Evolutionary conservation across 192 early-diverging fungal genomes (phyloP), one percentile per base, ranked within the genome.

Genomic region (Gonapodya sp.): DNA sequence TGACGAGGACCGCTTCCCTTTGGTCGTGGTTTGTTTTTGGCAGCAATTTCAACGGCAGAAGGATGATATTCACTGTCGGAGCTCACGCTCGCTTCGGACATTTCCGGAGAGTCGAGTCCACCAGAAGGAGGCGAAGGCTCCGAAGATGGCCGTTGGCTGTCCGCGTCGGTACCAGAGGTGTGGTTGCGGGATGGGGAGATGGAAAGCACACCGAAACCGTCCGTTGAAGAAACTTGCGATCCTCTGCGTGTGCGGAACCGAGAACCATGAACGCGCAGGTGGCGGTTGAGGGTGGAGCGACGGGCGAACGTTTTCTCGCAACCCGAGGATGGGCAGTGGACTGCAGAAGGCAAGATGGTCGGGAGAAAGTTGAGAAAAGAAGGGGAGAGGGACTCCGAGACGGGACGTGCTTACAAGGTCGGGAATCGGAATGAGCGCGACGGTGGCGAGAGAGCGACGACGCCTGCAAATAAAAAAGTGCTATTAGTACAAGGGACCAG

Each of bases 401-500:
- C 46, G 34, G 14, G 31, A 31, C 82, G 80, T 93, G 94, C 1
- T 87, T 86, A 84, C 93, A 95, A 0, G 94, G 92, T 73, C 94
- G 88, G 82, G 93, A 93, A 64, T 93, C 93, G 80, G 91, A 92
- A 82, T 95, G 94, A 0, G 91, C 93, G 78, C 93, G 89, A 35
- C 93, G 89, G 83, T 95, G 94, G 74, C 94, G 88, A 0, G 93
- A 92, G 64, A 95, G 88, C 31, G 92, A 93, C 31, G 93, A 93
- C 36, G 92, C 92, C 75, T 77, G 75, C 2, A 77, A 33, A 24
- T 16, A n/a, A n/a, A n/a, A 77, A 77, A 34, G 75, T 34, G 75
- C 18, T 18, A 30, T 32, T 8, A 34, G 2, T 34, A 33, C 30
- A 34, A 77, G 8, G 31, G 8, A 14, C 8, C 75, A 31, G 34